Base-by-base conservation (phyloP, 352 stramenopile species). In the Pythium phragmiticola region DNA sequence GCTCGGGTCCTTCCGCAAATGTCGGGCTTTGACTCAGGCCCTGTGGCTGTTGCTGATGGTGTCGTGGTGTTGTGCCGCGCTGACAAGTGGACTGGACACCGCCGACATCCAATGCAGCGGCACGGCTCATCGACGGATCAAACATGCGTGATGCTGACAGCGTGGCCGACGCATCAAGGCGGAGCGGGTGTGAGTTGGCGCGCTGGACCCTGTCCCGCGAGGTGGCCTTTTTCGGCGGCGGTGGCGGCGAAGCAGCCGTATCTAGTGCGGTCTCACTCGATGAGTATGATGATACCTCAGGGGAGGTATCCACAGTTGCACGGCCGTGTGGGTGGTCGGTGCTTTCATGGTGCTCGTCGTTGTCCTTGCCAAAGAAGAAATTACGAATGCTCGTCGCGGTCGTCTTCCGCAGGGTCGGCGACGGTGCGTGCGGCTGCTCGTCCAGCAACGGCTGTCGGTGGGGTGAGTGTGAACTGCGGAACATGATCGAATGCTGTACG, bases 111-210 rank as follows among this genome's bases (percentile, higher is more conserved):
- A 66, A 36, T 7, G 59, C 59, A 3, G 59, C 49, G 2, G 59
- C 59, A 11, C 59, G 49, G 30, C n/a, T 60, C 59, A 66, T 66
- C 0, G 59, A 66, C 33, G 59, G 59, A 54, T 66, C 59, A 28
- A 66, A 66, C 7, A 17, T 28, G 1, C 39, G 41, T 21, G 37
- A 55, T 8, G 49, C 59, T 30, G 59, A 66, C 3, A 60, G 50
- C 16, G 59, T 49, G 2, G 49, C 49, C 26, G 59, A 66, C n/a
- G 50, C 59, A 39, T 66, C 59, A 37, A 66, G 23, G 1, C 59
- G 48, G 33, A 66, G 53, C 17, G 59, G 59, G 12, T 66, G 59
- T 41, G 59, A 66, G 39, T 59, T 53, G 17, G 59, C 28, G 16
- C 59, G 59, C 33, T 66, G 59, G 50, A 66, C 59, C 12, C 49